Base-by-base conservation (phyloP, 352 stramenopile species). In the Elongisporangium senticosum region DNA sequence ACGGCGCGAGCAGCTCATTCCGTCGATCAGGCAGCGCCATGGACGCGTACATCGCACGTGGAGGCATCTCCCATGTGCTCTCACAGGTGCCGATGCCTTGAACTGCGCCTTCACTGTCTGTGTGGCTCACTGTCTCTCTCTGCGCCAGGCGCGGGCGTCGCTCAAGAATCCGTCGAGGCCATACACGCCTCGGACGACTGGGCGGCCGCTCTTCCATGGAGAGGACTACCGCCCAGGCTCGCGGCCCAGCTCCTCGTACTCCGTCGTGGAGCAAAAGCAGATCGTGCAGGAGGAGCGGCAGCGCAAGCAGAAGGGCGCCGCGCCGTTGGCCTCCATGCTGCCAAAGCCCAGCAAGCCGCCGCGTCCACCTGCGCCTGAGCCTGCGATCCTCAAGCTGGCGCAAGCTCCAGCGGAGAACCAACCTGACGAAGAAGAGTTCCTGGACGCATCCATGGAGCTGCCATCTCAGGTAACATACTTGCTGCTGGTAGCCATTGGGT, bases 111-210 rank as follows among this genome's bases (percentile, higher is more conserved):
- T 26, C 17, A 20, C 24, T 43, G 28, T 50, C 15, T 40, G 15
- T 43, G 17, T 49, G 33, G 23, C 14, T 22, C 14, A 21, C 21
- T 56, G 3, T 49, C 23, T 58, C 59, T 50, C 15, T 33, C 33
- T 55, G 19, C 2, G n/a, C 15, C 53, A 90, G 74, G 85, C 83
- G 23, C 75, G 83, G 20, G 85, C 83, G 4, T 93, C 83, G 26
- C 69, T 95, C 11, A 93, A 90, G 59, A 87, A 90, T 23, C 85
- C 85, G 0, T 92, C 83, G 4, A 75, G 85, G n/a, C 85, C 85
- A 19, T 93, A 76, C 62, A 95, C 85, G 15, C 85, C 83, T 0
- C 76, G 81, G 21, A 78, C 74, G 4, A 74, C 68, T 49, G 67
- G 74, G 28, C 78, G 83, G 1, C 65, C 79, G 24, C 68, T 92